Evolutionary conservation across 1,139 yeast genomes (phyloP).

Genomic region (Suhomyces bokatorum): DNA sequence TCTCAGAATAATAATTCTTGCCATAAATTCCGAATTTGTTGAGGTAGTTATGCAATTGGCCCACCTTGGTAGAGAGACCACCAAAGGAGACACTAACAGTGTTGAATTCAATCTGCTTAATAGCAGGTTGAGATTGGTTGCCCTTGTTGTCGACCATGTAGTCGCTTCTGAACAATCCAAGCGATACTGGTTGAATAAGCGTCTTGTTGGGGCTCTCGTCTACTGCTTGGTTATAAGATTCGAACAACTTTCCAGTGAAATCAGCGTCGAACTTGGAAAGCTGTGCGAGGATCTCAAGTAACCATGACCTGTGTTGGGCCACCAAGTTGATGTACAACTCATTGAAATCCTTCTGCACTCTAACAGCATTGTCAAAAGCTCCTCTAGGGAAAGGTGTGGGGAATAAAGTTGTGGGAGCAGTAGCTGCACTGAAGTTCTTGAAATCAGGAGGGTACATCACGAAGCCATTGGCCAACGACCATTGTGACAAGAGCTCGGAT

Average conservation of each 20-base stretch:
- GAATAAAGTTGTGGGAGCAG: constrained; percentile 84
- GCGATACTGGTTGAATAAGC: constrained; percentile 60
- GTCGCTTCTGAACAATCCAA: constrained; percentile 90
- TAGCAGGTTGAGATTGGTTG: constrained; percentile 35
- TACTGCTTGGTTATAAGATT: constrained; percentile 52
- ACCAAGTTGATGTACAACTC: constrained; percentile 71
- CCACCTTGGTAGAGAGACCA: constrained; percentile 80
- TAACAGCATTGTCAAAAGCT: constrained; percentile 65
- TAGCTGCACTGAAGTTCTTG: constrained; percentile 46
- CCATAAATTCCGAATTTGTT: constrained; percentile 58
- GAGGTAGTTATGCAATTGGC: constrained; percentile 68
- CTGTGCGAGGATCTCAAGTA: constrained; percentile 53
- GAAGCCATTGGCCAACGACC: constrained; percentile 78
- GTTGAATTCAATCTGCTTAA: constrained; percentile 94
- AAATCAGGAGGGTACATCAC: constrained; percentile 72
- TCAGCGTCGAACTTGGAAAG: constrained; percentile 63
- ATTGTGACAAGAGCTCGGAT: constrained; percentile 58
- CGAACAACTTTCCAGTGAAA: constrained; percentile 79
- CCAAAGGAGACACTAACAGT: constrained; percentile 96
- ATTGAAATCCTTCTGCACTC: constrained; percentile 71
- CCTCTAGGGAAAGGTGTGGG: constrained; percentile 84
- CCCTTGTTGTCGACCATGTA: constrained; percentile 65
- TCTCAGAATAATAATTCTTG: constrained; percentile 41
- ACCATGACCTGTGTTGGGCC: constrained; percentile 55
- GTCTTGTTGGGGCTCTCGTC: constrained; percentile 44